Conservation (phyloP, 139 green algal genomes). For the Pleodorina starrii region DNA sequence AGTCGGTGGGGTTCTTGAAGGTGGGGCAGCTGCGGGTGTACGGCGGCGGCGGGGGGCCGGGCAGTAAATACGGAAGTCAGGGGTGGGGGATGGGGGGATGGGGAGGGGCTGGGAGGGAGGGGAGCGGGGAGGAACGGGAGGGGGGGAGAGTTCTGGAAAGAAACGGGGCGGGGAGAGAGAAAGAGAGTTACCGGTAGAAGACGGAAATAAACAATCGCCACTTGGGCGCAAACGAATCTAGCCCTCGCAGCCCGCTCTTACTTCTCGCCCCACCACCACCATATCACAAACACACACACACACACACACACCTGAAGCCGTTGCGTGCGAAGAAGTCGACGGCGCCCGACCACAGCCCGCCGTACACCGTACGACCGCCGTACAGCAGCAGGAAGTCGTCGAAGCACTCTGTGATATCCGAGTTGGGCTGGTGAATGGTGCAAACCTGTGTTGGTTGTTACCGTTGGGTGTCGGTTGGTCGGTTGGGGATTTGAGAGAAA, state of each 20-base stretch:
- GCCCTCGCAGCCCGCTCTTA: too few relatives aligned
- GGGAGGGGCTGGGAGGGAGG: background rate
- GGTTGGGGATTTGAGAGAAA: too few relatives aligned
- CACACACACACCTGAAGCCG: constrained; percentile 66
- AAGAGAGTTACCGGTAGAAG: too few relatives aligned
- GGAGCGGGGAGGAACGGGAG: background rate
- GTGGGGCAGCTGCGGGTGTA: constrained; percentile 59
- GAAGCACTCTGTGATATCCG: constrained; percentile 78
- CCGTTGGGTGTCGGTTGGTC: background rate
- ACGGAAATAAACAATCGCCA: too few relatives aligned
- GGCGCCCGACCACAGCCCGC: constrained; percentile 69
- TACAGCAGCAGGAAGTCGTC: constrained; percentile 86
- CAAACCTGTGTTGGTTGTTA: background rate
- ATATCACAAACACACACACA: too few relatives aligned
- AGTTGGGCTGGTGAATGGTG: constrained; percentile 68
- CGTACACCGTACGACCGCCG: constrained; percentile 68
- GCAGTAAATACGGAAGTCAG: background rate
- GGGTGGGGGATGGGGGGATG: background rate
- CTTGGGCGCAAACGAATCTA: too few relatives aligned
- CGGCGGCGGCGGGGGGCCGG: too few relatives aligned
- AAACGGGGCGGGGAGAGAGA: too few relatives aligned
- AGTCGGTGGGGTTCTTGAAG: constrained; percentile 82
- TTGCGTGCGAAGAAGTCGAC: constrained; percentile 68
- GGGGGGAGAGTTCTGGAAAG: too few relatives aligned
- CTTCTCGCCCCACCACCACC: too few relatives aligned